Base-by-base conservation (phyloP, 2,329 filamentous ascomycete species). In the Teratosphaeria zuluensis region DNA sequence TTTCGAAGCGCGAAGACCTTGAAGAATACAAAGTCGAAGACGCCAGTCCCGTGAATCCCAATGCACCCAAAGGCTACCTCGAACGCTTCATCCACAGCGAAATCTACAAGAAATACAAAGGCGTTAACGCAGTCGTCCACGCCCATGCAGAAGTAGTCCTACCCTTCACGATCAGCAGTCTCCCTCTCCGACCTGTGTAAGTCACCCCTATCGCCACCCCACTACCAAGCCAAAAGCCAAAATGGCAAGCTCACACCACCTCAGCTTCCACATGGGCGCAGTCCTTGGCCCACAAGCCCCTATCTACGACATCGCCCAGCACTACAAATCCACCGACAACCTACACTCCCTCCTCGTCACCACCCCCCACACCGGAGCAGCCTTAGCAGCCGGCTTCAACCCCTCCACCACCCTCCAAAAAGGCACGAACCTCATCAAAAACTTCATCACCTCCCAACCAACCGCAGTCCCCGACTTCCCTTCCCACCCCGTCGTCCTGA, bases 21-120 rank as follows among this genome's bases (percentile, higher is more conserved):
- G 66, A 77, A 54, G 75, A 77, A 61, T 79, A 78, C 65, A 68
- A 71, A 19, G 69, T 79, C 38, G 70, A 73, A 4, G 73, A 77
- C 58, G 76, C 73, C 31, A 62, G 58, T 21, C 65, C 69, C 1
- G 66, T 72, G 21, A 61, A 66, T 24, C 48, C 60, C 6, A 58
- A 66, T 33, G 64, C 63, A 0, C 63, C 66, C 1, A 63, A 65
- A 55, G 67, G 65, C 7, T 78, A 75, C 58, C 58, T 71, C 4
- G 77, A 80, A 65, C 69, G 77, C 19, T 74, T 71, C 63, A 77
- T 79, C 55, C 77, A 80, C 65, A 66, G 63, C 31, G 70, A 72
- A 59, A 74, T 78, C 16, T 77, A 77, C 65, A 77, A 77, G 64
- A 69, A 69, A 51, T 79, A 76, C 63, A 72, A 71, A 0, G 69